Conservation (phyloP, 306 rosid genomes). For the Casuarina equisetifolia region DNA sequence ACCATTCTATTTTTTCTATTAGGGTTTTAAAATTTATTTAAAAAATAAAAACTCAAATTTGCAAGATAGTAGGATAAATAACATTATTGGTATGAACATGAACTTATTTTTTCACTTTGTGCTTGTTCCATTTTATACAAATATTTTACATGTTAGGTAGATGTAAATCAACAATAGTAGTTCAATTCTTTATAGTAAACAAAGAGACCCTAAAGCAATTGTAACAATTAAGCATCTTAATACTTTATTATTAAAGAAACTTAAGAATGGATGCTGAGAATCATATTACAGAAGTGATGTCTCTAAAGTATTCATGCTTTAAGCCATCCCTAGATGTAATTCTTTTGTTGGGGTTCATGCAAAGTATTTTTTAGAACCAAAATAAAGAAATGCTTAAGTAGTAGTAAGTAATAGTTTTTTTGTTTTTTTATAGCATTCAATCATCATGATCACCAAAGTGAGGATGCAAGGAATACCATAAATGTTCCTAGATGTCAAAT, state of each 20-base stretch:
- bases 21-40: too few relatives aligned
- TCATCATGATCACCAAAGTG: not conserved
- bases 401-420: not conserved
- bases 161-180: not conserved
- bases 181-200: not conserved
- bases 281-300: slow-evolving; percentile 80
- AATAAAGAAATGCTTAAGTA: slow-evolving; percentile 17
- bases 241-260: not conserved
- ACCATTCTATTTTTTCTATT: too few relatives aligned
- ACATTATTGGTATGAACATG: not conserved
- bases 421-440: not conserved
- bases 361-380: slow-evolving; percentile 79
- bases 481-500: not conserved
- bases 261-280: slow-evolving; percentile 26
- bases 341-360: slow-evolving; percentile 93
- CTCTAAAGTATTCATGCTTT: slow-evolving; percentile 97
- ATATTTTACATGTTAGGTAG: not conserved
- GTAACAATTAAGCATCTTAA: not conserved
- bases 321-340: slow-evolving; percentile 89
- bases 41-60: too few relatives aligned
- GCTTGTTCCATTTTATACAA: not conserved
- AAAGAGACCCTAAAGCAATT: not conserved
- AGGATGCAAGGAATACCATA: not conserved
- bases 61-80: not conserved
- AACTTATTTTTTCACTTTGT: not conserved